These are phyloP conservation scores for Fusarium transvaalense DNA, from an alignment of 2,329 filamentous ascomycete species.

Conservation along the genomic window DNA sequence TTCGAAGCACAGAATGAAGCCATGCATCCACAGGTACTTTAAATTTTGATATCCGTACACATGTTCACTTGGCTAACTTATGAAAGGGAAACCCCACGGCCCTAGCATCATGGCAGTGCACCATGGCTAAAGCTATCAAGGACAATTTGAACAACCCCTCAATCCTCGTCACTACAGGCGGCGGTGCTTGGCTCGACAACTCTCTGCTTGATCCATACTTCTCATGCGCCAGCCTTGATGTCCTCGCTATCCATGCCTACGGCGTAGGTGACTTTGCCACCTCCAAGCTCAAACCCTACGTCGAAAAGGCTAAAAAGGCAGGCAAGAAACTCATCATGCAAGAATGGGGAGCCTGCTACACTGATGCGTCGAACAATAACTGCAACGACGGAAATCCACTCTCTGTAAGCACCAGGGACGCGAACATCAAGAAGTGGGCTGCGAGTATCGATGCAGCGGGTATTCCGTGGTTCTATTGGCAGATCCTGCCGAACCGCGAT, in stretches of 20 bases:
- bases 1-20: slow-evolving; percentile 45
- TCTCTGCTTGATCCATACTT: slow-evolving; percentile 27
- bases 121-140: slow-evolving; percentile 43
- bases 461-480: slow-evolving; percentile 53
- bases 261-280: slow-evolving; percentile 46
- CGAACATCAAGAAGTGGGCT: slow-evolving; percentile 49
- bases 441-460: slow-evolving; percentile 46
- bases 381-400: slow-evolving; percentile 41
- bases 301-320: slow-evolving; percentile 42
- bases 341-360: slow-evolving; percentile 47
- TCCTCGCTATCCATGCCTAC: slow-evolving; percentile 25
- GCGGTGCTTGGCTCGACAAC: slow-evolving; percentile 34
- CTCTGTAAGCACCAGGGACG: slow-evolving; percentile 32
- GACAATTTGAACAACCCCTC: slow-evolving; percentile 27
- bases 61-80: neutral
- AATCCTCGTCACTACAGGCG: slow-evolving; percentile 42
- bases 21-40: slow-evolving; percentile 36
- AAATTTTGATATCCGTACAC: fast-evolving
- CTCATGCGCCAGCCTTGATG: slow-evolving; percentile 3
- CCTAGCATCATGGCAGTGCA: slow-evolving; percentile 42
- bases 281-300: slow-evolving; percentile 41
- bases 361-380: slow-evolving; percentile 45
- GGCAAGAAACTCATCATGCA: slow-evolving; percentile 51
- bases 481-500: slow-evolving; percentile 51
- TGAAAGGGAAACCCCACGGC: slow-evolving; percentile 32